Percentiles rank a stretch among this genome's conserved stretches.
Evolutionary conservation across 192 early-diverging fungal species (phyloP).

Genomic region (Coemansia sp.): DNA sequence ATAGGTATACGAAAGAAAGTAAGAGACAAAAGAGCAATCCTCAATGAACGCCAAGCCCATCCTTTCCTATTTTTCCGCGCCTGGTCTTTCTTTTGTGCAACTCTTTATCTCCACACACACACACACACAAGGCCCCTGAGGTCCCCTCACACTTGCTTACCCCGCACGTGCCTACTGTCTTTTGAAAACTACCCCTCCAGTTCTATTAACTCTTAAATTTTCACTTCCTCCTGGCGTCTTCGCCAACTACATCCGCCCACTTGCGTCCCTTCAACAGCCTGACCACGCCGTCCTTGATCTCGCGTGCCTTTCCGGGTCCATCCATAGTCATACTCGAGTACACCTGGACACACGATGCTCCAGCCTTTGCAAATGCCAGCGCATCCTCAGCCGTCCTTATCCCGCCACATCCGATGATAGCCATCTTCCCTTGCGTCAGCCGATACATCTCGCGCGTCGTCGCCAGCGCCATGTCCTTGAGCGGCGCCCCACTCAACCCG

Average conservation of each 20-base stretch:
- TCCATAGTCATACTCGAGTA: conserved; percentile 79
- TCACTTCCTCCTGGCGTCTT: conserved; percentile 30
- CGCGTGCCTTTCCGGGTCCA: conserved; percentile 77
- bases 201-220: not conserved
- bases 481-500: conserved; percentile 81
- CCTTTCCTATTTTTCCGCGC: conserved; percentile 1
- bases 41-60: not conserved
- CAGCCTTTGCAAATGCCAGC: conserved; percentile 78
- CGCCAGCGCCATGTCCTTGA: conserved; percentile 73
- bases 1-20: not conserved
- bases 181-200: not conserved
- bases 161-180: too few species aligned
- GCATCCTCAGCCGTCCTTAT: conserved; percentile 78
- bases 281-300: conserved; percentile 79
- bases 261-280: conserved; percentile 71
- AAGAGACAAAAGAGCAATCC: not conserved
- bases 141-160: not conserved
- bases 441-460: conserved; percentile 76
- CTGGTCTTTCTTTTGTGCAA: not conserved
- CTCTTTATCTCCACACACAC: not conserved
- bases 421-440: conserved; percentile 74
- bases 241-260: conserved; percentile 67
- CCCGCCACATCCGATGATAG: conserved; percentile 91
- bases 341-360: conserved; percentile 81
- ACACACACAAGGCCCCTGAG: too few species aligned